A percentile compares a stretch with the other conserved stretches of the same genome.
These are phyloP conservation scores for Jaapia argillacea DNA, from an alignment of 768 basidiomycete genomes.

Conservation along the genomic window DNA sequence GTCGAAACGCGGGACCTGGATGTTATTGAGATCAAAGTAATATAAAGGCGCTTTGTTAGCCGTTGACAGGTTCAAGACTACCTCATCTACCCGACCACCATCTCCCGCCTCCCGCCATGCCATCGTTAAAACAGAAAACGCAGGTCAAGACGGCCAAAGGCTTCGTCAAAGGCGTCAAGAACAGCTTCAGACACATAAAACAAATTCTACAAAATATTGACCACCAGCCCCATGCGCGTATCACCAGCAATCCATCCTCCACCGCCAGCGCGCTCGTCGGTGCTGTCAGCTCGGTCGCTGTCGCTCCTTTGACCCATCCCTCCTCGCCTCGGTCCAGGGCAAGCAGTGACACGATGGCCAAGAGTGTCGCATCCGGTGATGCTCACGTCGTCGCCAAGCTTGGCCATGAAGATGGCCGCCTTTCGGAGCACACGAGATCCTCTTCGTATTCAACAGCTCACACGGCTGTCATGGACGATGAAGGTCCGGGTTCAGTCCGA, in stretches of 20 bases:
- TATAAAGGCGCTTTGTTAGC: no score
- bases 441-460: not conserved
- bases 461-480: not conserved
- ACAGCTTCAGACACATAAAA: constrained; percentile 2
- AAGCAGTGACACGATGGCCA: constrained; percentile 9
- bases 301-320: constrained; percentile 6
- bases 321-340: constrained; percentile 9
- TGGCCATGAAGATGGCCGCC: not conserved
- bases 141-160: no score
- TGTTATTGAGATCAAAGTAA: no score
- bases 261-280: constrained; percentile 22
- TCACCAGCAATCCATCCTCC: constrained; percentile 1
- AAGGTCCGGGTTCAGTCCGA: not conserved
- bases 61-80: no score
- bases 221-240: constrained; percentile 1
- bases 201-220: constrained; percentile 7
- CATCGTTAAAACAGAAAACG: no score
- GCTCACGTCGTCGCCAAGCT: not conserved
- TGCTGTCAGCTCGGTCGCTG: constrained; percentile 12
- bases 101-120: no score
- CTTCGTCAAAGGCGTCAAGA: constrained; percentile 12
- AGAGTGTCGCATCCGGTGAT: constrained; percentile 1
- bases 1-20: no score
- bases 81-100: no score
- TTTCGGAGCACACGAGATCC: no score